A percentile compares a stretch with the other conserved stretches of the same genome.
phyloP scores from a whole-genome alignment of 768 basidiomycete genomes.

The Wakefieldia striispora region DNA sequence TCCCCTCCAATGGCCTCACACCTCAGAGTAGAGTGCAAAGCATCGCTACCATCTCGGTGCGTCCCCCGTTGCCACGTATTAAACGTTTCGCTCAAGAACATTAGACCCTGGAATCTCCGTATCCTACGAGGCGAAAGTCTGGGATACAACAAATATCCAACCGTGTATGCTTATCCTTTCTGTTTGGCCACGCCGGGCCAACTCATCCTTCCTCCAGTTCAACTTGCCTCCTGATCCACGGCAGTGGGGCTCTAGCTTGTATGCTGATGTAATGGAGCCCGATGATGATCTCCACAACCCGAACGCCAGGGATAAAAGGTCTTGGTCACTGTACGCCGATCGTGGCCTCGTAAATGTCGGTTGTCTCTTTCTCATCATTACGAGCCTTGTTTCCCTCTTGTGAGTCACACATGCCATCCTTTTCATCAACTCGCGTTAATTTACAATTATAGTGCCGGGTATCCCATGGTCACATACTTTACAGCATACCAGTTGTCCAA shows the following conservation, averaged over 20 bases:
- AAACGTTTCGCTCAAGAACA: not conserved
- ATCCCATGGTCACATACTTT: constrained; percentile 42
- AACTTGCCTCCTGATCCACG: constrained; percentile 64
- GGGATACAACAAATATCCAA: constrained; percentile 37
- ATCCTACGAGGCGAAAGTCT: constrained; percentile 43
- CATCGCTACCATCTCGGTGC: constrained; percentile 26
- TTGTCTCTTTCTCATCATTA: constrained; percentile 57
- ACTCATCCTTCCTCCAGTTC: constrained; percentile 42
- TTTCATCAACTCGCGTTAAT: not conserved
- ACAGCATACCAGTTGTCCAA: constrained; percentile 27
- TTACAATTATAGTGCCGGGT: constrained; percentile 36
- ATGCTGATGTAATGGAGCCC: constrained; percentile 52
- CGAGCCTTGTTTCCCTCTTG: constrained; percentile 55
- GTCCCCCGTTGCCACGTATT: not conserved
- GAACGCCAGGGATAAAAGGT: constrained; percentile 34
- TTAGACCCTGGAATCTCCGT: constrained; percentile 33
- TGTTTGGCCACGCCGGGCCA: not conserved
- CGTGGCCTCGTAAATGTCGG: constrained; percentile 73
- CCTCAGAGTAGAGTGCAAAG: constrained; percentile 25
- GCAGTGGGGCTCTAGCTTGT: constrained; percentile 62
- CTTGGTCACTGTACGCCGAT: constrained; percentile 44
- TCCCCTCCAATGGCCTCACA: constrained; percentile 8
- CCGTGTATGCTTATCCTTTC: constrained; percentile 33
- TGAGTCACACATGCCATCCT: constrained; percentile 33
- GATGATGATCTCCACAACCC: constrained; percentile 79